A percentile compares a stretch with the other conserved stretches of the same genome.
phyloP scores from a whole-genome alignment of 441 rosid genomes.

The Heliophila coronopifolia region DNA sequence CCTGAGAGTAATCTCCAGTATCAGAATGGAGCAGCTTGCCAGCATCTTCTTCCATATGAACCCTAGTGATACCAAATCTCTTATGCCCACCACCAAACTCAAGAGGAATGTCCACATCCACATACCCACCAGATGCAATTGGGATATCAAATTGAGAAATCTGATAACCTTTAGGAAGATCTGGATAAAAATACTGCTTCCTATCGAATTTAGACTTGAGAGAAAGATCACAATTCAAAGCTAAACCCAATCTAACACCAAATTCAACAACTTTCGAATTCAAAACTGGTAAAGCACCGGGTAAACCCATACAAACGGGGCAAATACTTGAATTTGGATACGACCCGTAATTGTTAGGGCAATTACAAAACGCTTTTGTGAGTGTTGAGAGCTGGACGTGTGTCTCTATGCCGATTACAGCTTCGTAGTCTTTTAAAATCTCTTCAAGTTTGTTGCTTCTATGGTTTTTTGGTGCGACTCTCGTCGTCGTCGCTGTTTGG shows the following conservation, averaged over 20 bases:
- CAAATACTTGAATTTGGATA: constrained; percentile 68
- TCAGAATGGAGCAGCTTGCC: constrained; percentile 83
- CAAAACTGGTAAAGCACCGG: constrained; percentile 82
- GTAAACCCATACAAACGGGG: constrained; percentile 93
- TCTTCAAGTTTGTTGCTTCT: constrained; percentile 39
- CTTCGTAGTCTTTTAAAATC: constrained; percentile 55
- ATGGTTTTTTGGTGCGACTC: constrained; percentile 38
- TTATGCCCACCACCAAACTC: constrained; percentile 88
- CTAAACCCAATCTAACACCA: constrained; percentile 80
- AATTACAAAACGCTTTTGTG: constrained; percentile 81
- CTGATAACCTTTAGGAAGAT: constrained; percentile 93
- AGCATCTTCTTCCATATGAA: constrained; percentile 97
- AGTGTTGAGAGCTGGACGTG: constrained; percentile 81
- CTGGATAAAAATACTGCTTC: constrained; percentile 94
- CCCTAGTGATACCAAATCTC: constrained; percentile 85
- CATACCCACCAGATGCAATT: constrained; percentile 59
- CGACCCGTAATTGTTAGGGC: constrained; percentile 79
- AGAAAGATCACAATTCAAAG: constrained; percentile 76
- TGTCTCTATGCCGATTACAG: constrained; percentile 87
- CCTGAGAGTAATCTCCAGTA: constrained; percentile 64
- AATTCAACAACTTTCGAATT: constrained; percentile 77
- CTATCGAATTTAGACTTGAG: constrained; percentile 81
- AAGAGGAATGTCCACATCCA: constrained; percentile 78
- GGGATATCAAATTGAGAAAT: constrained; percentile 95
- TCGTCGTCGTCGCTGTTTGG: constrained; percentile 46